Evolutionary conservation across 148 eudicot genomes (phyloP).

Genomic region (Mesembryanthemum crystallinum): DNA sequence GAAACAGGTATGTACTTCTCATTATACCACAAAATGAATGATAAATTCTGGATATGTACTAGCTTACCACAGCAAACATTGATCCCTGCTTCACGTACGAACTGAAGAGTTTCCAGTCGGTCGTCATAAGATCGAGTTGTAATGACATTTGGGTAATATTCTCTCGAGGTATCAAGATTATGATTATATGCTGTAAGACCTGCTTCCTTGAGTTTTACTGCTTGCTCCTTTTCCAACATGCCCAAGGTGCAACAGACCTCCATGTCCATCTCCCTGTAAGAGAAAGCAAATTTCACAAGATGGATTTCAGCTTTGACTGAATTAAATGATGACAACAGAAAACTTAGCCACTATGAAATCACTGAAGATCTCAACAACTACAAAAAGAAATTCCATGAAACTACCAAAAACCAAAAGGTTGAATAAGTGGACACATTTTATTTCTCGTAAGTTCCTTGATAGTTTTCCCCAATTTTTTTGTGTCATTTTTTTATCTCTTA

Average conservation of each 20-base stretch:
- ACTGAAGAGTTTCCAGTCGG: constrained; percentile 76
- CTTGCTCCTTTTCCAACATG: constrained; percentile 98
- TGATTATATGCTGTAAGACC: constrained; percentile 98
- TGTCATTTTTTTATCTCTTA: neutral
- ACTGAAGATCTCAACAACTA: no score
- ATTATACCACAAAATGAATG: neutral
- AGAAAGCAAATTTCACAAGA: constrained; percentile 13
- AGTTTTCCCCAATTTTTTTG: neutral
- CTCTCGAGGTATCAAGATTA: constrained; percentile 98
- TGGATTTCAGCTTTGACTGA: neutral
- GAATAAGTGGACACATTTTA: neutral
- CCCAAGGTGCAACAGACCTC: constrained; percentile 99
- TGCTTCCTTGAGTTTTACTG: constrained; percentile 81
- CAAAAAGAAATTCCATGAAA: neutral
- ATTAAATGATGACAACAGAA: neutral
- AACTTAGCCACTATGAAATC: no score
- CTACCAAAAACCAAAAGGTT: neutral
- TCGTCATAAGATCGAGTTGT: constrained; percentile 96
- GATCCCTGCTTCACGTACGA: constrained; percentile 96
- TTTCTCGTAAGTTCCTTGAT: neutral
- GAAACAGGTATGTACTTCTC: neutral
- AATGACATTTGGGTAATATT: constrained; percentile 85
- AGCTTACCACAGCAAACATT: constrained; percentile 90
- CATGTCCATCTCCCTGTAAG: constrained; percentile 91
- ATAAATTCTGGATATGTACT: neutral